A percentile compares a stretch with the other conserved stretches of the same genome.
These are phyloP conservation scores for Zea mays DNA, from an alignment of 176 grass and related monocot species.

Conservation along the genomic window Zm-B73-REFERENCE-NAM-5.0 NC_050099.1:17026501-17027000, in stretches of 20 bases:
- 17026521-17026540: conserved; percentile 84
- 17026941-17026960: conserved; percentile 31
- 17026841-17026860: conserved; percentile 66
- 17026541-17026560: conserved; percentile 87
- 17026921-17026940: conserved; percentile 15
- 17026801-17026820: conserved; percentile 69
- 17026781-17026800: conserved; percentile 57
- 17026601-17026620: conserved; percentile 52
- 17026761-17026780: conserved; percentile 65
- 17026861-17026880: conserved; percentile 78
- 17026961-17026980: conserved; percentile 25
- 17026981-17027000: conserved; percentile 32
- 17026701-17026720: conserved; percentile 48
- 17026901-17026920: conserved; percentile 82
- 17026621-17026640: conserved; percentile 62
- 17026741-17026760: conserved; percentile 71
- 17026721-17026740: conserved; percentile 61
- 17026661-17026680: conserved; percentile 55
- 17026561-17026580: conserved; percentile 43
- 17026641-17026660: conserved; percentile 51
- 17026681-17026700: conserved; percentile 53
- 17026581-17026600: conserved; percentile 64
- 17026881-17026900: conserved; percentile 89
- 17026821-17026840: conserved; percentile 81
- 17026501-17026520: conserved; percentile 84